Evolutionary conservation across 192 early-diverging fungal species (phyloP).

Genomic region (Coemansia nantahalensis): DNA sequence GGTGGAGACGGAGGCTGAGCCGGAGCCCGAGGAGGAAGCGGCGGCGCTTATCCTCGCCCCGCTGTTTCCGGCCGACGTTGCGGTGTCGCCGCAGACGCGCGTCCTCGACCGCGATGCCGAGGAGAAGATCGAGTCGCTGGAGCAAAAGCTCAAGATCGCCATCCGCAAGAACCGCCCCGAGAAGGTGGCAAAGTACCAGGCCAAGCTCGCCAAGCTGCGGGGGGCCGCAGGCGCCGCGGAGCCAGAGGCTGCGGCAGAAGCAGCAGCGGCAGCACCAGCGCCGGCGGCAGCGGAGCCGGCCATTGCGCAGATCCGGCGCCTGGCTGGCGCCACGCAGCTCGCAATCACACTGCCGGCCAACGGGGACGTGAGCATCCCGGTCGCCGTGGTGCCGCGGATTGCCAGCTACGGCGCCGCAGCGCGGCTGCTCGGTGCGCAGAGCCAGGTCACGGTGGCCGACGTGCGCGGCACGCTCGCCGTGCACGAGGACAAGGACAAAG

Average conservation of each 20-base stretch:
- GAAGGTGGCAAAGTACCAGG: constrained; percentile 80
- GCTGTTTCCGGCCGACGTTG: constrained; percentile 28
- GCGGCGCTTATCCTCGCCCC: constrained; percentile 15
- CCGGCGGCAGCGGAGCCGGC: not conserved
- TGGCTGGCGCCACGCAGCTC: constrained; percentile 29
- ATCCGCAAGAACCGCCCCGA: constrained; percentile 82
- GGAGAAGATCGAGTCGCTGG: constrained; percentile 93
- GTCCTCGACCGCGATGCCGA: constrained; percentile 60
- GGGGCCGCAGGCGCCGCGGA: not conserved
- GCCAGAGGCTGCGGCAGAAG: not conserved
- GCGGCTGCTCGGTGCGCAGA: not conserved
- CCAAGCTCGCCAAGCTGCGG: constrained; percentile 72
- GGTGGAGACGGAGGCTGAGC: not conserved
- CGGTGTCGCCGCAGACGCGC: not conserved
- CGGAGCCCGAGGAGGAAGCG: not conserved
- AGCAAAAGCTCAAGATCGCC: constrained; percentile 98
- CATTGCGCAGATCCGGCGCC: constrained; percentile 18
- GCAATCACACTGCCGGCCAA: constrained; percentile 23
- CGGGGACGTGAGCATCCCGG: constrained; percentile 34
- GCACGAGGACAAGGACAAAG: constrained; percentile 50
- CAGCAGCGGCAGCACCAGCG: not conserved
- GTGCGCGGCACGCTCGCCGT: constrained; percentile 27
- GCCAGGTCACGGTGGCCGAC: not conserved
- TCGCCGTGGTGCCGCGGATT: constrained; percentile 18
- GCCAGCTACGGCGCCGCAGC: not conserved